Base-by-base conservation (phyloP, 1,284 basidiomycete species). In the Pisolithus thermaeus region DNA sequence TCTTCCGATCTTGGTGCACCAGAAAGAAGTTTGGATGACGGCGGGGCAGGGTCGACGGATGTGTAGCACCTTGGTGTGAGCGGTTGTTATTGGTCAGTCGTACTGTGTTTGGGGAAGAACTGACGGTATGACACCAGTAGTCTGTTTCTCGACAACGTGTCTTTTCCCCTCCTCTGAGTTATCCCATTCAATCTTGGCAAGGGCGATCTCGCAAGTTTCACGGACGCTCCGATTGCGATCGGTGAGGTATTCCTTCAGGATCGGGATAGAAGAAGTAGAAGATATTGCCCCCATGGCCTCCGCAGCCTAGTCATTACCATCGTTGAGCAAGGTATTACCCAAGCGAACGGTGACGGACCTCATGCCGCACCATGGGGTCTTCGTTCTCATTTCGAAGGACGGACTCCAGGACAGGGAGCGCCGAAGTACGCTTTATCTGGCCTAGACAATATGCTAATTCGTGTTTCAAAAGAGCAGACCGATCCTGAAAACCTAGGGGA, bases 251-350 rank as follows among this genome's bases (percentile, higher is more conserved):
- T 87, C 76, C 54, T 77, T 72, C 40, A 99, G 77, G 30, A 94
- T 67, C 2, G 85, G 80, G 18, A 96, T 68, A 5, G 90, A 89
- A 0, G 71, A 61, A 3, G 76, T 66, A 20, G 82, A 77, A 7
- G 90, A 92, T 50, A 99, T 92, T 2, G 97, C 97, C 40, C 96
- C 97, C 76, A 99, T 88, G 3, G 97, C 96, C 73, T 99, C 97
- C 18, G 97, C 97, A 23, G 97, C 95, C 89, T 93, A 36, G 18
- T 8, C 12, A 14, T 55, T 48, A 46, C 47, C 55, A 36, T 14
- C 46, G 47, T 32, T 28, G 22, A 60, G 53, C 55, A 44, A 44
- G 28, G 39, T 37, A 42, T 25, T 7, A 16, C 27, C 20, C 12
- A 14, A 25, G 36, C 36, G 43, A 48, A 37, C 35, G 43, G 41